A percentile compares a stretch with the other conserved stretches of the same genome.
These are phyloP conservation scores for Papiliotrema flavescens DNA, from an alignment of 1,284 basidiomycete genomes.

Conservation along the genomic window DNA sequence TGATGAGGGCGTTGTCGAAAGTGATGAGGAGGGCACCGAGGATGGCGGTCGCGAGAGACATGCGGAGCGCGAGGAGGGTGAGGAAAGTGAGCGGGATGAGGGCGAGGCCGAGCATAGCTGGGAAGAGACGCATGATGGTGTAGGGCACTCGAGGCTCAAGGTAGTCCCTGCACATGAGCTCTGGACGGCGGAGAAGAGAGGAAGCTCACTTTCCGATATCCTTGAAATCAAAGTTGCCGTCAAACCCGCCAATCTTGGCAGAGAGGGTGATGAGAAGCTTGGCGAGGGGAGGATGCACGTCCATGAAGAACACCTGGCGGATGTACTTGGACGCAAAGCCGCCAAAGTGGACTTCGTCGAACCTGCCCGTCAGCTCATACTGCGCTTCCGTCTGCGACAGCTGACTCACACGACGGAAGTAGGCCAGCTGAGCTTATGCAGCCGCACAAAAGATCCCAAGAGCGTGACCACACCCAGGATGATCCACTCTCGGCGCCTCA, in stretches of 20 bases:
- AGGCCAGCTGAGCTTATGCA: conserved; percentile 75
- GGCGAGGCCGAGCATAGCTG: conserved; percentile 82
- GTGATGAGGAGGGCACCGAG: conserved; percentile 86
- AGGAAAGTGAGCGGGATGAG: conserved; percentile 89
- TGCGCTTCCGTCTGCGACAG: neutral
- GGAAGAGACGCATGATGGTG: conserved; percentile 90
- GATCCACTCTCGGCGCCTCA: conserved; percentile 41
- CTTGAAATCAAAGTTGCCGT: conserved; percentile 94
- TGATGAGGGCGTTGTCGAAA: conserved; percentile 94
- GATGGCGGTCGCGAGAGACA: conserved; percentile 82
- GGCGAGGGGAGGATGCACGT: conserved; percentile 95
- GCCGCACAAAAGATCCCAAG: conserved; percentile 66
- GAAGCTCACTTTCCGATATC: conserved; percentile 63
- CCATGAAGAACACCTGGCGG: conserved; percentile 93
- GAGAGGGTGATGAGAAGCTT: conserved; percentile 92
- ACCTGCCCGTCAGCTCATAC: conserved; percentile 54
- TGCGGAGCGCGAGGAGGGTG: conserved; percentile 86
- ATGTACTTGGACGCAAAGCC: conserved; percentile 85
- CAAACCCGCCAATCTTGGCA: conserved; percentile 82
- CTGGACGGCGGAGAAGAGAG: neutral
- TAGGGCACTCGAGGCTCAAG: conserved; percentile 76
- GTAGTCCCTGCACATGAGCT: conserved; percentile 59
- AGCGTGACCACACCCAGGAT: conserved; percentile 28
- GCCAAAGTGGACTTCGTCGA: conserved; percentile 96
- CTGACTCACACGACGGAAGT: conserved; percentile 79